Evolutionary conservation across 2,329 filamentous ascomycete genomes (phyloP).

Genomic region (Fusarium sp.): DNA sequence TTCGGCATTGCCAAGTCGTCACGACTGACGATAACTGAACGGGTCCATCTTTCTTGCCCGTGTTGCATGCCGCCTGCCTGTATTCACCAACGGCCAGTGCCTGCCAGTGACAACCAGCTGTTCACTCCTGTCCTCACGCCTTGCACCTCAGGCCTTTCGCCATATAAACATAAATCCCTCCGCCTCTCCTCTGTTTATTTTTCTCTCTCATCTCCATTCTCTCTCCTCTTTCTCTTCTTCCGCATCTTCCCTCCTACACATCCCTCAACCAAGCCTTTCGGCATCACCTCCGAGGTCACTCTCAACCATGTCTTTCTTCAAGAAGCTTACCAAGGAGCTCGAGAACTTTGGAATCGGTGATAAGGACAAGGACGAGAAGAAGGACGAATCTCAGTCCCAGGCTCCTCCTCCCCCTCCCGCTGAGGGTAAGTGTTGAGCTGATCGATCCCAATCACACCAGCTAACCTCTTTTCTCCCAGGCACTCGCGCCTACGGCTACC

Average conservation of each 20-base stretch:
- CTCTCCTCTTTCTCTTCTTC: slow-evolving; percentile 6
- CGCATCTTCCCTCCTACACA: slow-evolving; percentile 1
- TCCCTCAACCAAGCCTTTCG: slow-evolving; percentile 16
- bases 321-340: slow-evolving; percentile 56
- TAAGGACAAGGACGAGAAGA: slow-evolving; percentile 47
- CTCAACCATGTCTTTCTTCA: slow-evolving; percentile 58
- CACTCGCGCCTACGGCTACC: slow-evolving; percentile 43
- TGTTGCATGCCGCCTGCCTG: neutral
- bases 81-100: neutral
- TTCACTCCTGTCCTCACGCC: neutral
- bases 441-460: neutral
- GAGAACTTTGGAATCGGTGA: slow-evolving; percentile 62
- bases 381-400: slow-evolving; percentile 28
- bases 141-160: slow-evolving; percentile 21
- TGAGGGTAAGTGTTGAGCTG: slow-evolving; percentile 28
- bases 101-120: slow-evolving; percentile 25
- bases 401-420: slow-evolving; percentile 22
- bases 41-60: slow-evolving; percentile 1
- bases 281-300: slow-evolving; percentile 12
- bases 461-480: slow-evolving; percentile 26
- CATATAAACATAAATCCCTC: slow-evolving; percentile 32
- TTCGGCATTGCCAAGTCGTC: slow-evolving; percentile 8
- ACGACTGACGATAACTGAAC: slow-evolving; percentile 15
- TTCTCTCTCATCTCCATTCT: neutral
- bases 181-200: slow-evolving; percentile 17